phyloP scores from a whole-genome alignment of 176 grass and related monocot genomes.

The Triticum monococcum region DNA sequence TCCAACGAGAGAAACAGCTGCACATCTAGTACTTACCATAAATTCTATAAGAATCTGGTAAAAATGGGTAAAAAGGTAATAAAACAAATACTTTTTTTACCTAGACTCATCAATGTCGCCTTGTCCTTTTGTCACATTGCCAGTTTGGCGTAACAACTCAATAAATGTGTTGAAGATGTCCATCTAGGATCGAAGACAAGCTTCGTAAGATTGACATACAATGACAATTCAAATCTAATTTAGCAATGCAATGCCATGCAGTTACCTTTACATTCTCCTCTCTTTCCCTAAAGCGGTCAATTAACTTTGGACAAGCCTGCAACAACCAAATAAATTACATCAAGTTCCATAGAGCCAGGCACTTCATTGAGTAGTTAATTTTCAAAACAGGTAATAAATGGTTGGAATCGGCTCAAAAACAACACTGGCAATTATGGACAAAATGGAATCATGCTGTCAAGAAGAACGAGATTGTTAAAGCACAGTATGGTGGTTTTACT shows the following conservation, averaged over 20 bases:
- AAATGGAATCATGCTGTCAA: constrained; percentile 1
- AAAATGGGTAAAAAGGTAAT: neutral
- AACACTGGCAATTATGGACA: neutral
- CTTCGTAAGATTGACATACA: constrained; percentile 40
- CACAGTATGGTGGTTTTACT: neutral
- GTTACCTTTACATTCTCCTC: constrained; percentile 99
- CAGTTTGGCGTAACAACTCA: constrained; percentile 92
- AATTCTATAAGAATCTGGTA: neutral
- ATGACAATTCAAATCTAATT: neutral
- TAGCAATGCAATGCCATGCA: neutral
- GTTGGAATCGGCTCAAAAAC: neutral
- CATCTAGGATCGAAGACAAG: constrained; percentile 66
- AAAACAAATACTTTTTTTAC: constrained; percentile 21
- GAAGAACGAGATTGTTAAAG: neutral
- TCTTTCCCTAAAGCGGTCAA: constrained; percentile 94
- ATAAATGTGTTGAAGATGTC: constrained; percentile 98
- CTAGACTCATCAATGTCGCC: constrained; percentile 90
- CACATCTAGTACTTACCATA: neutral
- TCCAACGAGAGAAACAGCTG: neutral
- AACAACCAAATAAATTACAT: constrained; percentile 22
- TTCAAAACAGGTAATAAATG: neutral
- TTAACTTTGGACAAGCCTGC: constrained; percentile 95
- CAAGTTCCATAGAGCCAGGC: neutral
- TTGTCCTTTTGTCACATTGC: constrained; percentile 90
- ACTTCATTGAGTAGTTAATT: neutral